Base-by-base conservation (phyloP, 2,329 filamentous ascomycete species). In the Ambrosiella xylebori region DNA sequence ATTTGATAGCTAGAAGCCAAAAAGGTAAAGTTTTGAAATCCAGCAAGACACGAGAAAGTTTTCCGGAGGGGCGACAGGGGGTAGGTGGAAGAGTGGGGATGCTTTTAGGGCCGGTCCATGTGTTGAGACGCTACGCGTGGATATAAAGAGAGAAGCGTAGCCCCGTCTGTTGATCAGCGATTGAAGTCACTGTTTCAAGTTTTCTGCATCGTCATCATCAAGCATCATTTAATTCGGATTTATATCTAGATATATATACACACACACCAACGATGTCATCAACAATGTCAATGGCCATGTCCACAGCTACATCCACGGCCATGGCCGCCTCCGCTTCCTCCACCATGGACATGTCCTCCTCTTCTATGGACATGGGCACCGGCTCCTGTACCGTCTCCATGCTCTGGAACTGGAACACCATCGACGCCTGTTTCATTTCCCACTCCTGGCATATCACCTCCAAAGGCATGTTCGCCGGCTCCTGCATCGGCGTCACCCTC, bases 331-430 rank as follows among this genome's bases (percentile, higher is more conserved):
- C 58, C 40, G 54, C 58, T 44, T 38, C 47, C 51, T 63, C 61
- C 61, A 36, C 58, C 15, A 57, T 61, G 40, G 47, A 55, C 13
- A 58, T 59, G 57, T 57, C 61, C 1, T 63, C 57, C 3, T 56
- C 56, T 6, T 57, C 47, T 36, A 63, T 61, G 59, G 57, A 58
- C 8, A 62, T 62, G 62, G 49, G 56, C 35, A 62, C 64, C 57
- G 63, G 63, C 39, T 61, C 47, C 60, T 39, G 62, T 64, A 11
- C n/a, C 40, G 6, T 7, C 2, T 17, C 86, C 83, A 89, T 88
- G 85, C 73, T 87, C 45, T 88, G 85, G 84, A 89, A 88, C 68
- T 87, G 84, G 83, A 75, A 85, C 68, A 84, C 82, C 2, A 72
- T 86, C 66, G 81, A 85, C 66, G 70, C 82, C 17, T 88, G 82